These are phyloP conservation scores for Catunica adiposa DNA, from an alignment of 2,329 filamentous ascomycete species.

Conservation along the genomic window DNA sequence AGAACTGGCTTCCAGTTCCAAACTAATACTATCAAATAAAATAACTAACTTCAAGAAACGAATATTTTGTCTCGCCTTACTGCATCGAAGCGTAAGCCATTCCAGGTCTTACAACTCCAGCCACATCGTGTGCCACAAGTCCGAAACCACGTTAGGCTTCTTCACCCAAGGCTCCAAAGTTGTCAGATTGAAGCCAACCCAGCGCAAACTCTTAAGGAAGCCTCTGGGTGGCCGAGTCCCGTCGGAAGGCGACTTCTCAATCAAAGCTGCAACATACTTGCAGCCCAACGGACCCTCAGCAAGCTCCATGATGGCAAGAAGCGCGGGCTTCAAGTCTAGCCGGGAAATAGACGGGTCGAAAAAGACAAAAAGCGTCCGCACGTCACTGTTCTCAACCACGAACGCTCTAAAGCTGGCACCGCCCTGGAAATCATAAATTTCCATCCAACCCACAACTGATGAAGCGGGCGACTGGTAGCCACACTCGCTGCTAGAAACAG, in stretches of 20 bases:
- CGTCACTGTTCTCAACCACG: slow-evolving; percentile 50
- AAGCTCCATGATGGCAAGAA: slow-evolving; percentile 82
- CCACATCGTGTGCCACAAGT: slow-evolving; percentile 69
- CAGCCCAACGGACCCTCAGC: slow-evolving; percentile 60
- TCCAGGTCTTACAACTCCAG: slow-evolving; percentile 53
- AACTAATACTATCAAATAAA: neutral
- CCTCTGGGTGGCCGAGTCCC: slow-evolving; percentile 41
- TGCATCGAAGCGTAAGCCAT: neutral
- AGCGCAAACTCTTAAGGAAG: slow-evolving; percentile 68
- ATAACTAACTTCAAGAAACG: neutral
- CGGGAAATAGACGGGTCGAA: slow-evolving; percentile 57
- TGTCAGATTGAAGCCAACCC: slow-evolving; percentile 78
- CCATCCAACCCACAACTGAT: slow-evolving; percentile 47
- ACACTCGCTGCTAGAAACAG: neutral
- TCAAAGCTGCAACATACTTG: slow-evolving; percentile 60
- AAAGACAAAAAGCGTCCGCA: slow-evolving; percentile 73
- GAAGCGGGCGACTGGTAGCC: neutral
- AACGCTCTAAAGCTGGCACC: slow-evolving; percentile 78
- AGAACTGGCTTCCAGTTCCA: neutral
- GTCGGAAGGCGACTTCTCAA: slow-evolving; percentile 50
- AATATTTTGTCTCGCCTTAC: neutral
- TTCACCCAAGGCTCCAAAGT: slow-evolving; percentile 63
- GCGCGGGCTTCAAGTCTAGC: slow-evolving; percentile 72
- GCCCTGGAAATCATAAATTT: slow-evolving; percentile 73
- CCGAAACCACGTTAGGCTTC: slow-evolving; percentile 49